These are phyloP conservation scores for Salvia splendens DNA, from an alignment of 257 asterid genomes.

Conservation along the genomic window DNA sequence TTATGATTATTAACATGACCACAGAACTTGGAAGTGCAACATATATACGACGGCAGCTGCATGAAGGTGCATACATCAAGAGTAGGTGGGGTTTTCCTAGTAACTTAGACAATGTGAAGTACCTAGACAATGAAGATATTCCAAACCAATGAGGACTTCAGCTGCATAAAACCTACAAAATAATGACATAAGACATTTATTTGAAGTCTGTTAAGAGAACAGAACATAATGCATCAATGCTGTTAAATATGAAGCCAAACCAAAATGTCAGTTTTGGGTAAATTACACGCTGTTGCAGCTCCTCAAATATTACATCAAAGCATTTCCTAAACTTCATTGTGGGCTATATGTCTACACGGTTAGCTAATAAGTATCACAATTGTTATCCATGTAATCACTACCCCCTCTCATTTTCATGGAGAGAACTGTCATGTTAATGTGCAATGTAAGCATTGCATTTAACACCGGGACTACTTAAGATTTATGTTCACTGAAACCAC, in stretches of 20 bases:
- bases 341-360: too few relatives aligned
- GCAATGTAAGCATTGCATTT: constrained; percentile 7
- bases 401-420: too few relatives aligned
- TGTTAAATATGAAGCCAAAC: constrained; percentile 21
- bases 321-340: too few relatives aligned
- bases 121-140: constrained; percentile 99
- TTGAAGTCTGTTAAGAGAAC: constrained; percentile 19
- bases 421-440: background rate
- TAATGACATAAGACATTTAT: constrained; percentile 13
- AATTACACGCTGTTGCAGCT: too few relatives aligned
- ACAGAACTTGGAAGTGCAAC: constrained; percentile 1
- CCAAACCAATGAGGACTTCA: constrained; percentile 89
- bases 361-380: too few relatives aligned
- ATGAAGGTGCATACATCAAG: constrained; percentile 17
- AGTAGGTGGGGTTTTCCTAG: background rate
- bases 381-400: too few relatives aligned
- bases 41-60: background rate
- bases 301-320: too few relatives aligned
- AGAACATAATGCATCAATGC: constrained; percentile 8
- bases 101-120: constrained; percentile 21
- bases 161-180: constrained; percentile 89
- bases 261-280: background rate
- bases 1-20: background rate
- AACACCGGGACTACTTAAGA: background rate
- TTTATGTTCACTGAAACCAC: background rate